These are phyloP conservation scores for Cochliopodium minus DNA, from an alignment of 208 protist species.

Conservation along the genomic window DNA sequence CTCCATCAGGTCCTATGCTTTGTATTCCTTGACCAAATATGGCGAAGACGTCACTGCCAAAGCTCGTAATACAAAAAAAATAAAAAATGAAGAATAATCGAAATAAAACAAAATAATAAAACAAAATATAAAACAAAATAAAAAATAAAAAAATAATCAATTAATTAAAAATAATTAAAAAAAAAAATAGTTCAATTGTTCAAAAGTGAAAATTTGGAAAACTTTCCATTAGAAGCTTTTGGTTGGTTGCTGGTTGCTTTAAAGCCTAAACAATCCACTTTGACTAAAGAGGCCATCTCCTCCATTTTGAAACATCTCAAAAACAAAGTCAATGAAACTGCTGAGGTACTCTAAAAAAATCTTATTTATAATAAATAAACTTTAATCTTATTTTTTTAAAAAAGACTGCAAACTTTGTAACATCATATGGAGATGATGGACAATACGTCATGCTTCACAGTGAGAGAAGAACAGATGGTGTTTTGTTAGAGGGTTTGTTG, in stretches of 20 bases:
- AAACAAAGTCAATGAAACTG: background rate
- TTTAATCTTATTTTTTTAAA: too few relatives aligned
- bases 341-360: too few relatives aligned
- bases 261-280: background rate
- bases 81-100: too few relatives aligned
- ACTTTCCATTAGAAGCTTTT: background rate
- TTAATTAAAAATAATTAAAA: too few relatives aligned
- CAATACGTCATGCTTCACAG: background rate
- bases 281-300: background rate
- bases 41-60: background rate
- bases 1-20: background rate
- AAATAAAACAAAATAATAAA: too few relatives aligned
- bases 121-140: too few relatives aligned
- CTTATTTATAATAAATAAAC: too few relatives aligned
- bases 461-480: background rate
- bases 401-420: background rate
- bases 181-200: too few relatives aligned
- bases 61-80: too few relatives aligned
- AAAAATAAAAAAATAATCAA: too few relatives aligned
- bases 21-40: background rate
- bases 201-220: too few relatives aligned
- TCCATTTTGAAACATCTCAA: background rate
- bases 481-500: background rate
- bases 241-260: background rate
- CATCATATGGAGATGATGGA: background rate